These are phyloP conservation scores for Apiospora pterosperma DNA, from an alignment of 2,329 filamentous ascomycete genomes.

Conservation along the genomic window DNA sequence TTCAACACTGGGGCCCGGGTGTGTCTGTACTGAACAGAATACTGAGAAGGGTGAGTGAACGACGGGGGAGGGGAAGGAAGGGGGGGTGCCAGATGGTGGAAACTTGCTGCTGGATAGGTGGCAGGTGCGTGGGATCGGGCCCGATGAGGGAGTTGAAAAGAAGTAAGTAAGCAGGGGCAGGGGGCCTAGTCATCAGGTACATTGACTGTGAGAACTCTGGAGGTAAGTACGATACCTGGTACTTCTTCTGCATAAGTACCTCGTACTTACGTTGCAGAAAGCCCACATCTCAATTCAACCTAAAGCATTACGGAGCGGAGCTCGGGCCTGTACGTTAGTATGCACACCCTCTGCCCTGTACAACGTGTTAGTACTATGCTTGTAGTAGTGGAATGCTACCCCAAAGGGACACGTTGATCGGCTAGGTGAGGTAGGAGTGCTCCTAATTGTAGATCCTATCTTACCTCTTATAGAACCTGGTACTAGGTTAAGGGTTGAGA, in stretches of 20 bases:
- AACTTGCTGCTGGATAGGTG: background rate
- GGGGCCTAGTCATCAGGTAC: background rate
- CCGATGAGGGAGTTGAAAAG: background rate
- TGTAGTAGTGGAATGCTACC: too few species aligned
- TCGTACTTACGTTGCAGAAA: too few species aligned
- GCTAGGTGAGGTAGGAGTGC: too few species aligned
- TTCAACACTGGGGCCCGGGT: slow-evolving; percentile 2
- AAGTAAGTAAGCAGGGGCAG: background rate
- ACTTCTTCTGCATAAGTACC: too few species aligned
- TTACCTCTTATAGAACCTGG: background rate
- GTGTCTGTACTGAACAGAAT: slow-evolving; percentile 1
- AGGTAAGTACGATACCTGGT: background rate
- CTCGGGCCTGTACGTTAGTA: too few species aligned
- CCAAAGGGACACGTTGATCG: too few species aligned
- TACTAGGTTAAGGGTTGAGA: background rate
- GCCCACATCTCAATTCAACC: too few species aligned
- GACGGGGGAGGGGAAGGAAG: background rate
- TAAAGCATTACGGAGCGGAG: background rate
- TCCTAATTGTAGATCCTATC: too few species aligned
- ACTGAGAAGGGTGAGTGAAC: background rate
- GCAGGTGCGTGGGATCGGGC: background rate
- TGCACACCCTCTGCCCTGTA: too few species aligned
- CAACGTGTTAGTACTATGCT: too few species aligned
- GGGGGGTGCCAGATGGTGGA: background rate
- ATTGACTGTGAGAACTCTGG: background rate